Base-by-base conservation (phyloP, 352 stramenopile species). In the Elongisporangium senticosum region DNA sequence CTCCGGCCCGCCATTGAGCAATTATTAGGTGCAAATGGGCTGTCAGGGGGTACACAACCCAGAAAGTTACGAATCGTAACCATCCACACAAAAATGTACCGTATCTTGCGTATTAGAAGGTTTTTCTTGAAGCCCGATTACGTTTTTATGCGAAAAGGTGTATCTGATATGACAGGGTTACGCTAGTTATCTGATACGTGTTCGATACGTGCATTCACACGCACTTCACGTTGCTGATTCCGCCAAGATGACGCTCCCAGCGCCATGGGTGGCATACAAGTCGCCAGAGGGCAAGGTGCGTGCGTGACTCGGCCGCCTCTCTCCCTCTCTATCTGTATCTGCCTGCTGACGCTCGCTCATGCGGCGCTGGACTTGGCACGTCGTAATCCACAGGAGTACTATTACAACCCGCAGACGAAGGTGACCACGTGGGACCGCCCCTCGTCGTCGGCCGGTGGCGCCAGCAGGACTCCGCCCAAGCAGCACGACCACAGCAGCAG, bases 391-490 rank as follows among this genome's bases (percentile, higher is more conserved):
- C 55, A 95, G 85, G 84, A 93, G 70, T 96, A 96, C 69, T 96
- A 93, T 69, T 96, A 95, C 72, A 93, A 96, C 58, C 73, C 80
- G n/a, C 66, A 89, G 58, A 93, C 83, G 3, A 95, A 95, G 62
- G 82, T 87, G 59, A 96, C 87, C 56, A 93, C 83, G 51, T 96
- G 87, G 87, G 87, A 92, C 33, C 76, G 75, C 11, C 85, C 84
- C 7, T 64, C 68, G 7, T 59, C 58, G 4, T 59, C 74, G 13
- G 52, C 69, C 21, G 53, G 56, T 19, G 75, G 75, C 55, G 28
- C 28, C 28, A 39, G 28, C 28, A 39, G 7, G 7, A 74, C 64
- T 19, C 61, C 67, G 14, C 61, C 66, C n/a, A 82, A 85, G 58
- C 67, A 81, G 33, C 53, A 59, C 56, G 67, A 82, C 51, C 51